A percentile compares a stretch with the other conserved stretches of the same genome.
Conservation (phyloP, 2,329 filamentous ascomycete species). For the Lecanosticta acicola region DNA sequence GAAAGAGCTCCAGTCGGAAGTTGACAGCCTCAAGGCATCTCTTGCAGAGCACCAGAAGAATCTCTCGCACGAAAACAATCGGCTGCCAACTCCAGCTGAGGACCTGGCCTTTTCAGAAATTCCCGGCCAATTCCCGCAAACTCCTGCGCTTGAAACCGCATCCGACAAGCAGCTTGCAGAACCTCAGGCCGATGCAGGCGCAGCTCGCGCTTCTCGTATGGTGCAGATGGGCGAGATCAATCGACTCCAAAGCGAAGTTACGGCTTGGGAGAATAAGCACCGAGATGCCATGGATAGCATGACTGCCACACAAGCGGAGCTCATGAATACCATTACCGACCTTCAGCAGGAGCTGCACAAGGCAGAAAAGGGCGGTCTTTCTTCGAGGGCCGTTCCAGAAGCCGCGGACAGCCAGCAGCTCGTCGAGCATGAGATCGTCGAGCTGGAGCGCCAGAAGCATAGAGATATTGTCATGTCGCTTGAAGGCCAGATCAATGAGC, state of each 20-base stretch:
- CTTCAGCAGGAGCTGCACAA: conserved; percentile 58
- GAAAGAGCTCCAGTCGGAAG: conserved; percentile 64
- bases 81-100: conserved; percentile 20
- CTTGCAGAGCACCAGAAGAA: conserved; percentile 35
- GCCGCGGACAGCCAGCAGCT: not conserved
- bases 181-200: conserved; percentile 21
- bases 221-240: conserved; percentile 48
- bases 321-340: conserved; percentile 65
- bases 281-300: conserved; percentile 63
- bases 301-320: conserved; percentile 64
- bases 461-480: conserved; percentile 54
- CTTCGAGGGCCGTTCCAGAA: conserved; percentile 27
- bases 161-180: conserved; percentile 27
- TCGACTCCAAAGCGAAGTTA: conserved; percentile 65
- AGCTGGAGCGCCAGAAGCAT: conserved; percentile 39
- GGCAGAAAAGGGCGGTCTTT: conserved; percentile 27
- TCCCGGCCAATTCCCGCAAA: conserved; percentile 37
- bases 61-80: conserved; percentile 9
- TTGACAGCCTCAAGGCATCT: conserved; percentile 61
- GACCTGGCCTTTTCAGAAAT: conserved; percentile 24
- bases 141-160: conserved; percentile 27
- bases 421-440: conserved; percentile 29
- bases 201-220: conserved; percentile 6
- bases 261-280: conserved; percentile 71
- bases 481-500: conserved; percentile 71